phyloP scores from a whole-genome alignment of 257 asterid genomes.

The Solanum tarijense region DNA sequence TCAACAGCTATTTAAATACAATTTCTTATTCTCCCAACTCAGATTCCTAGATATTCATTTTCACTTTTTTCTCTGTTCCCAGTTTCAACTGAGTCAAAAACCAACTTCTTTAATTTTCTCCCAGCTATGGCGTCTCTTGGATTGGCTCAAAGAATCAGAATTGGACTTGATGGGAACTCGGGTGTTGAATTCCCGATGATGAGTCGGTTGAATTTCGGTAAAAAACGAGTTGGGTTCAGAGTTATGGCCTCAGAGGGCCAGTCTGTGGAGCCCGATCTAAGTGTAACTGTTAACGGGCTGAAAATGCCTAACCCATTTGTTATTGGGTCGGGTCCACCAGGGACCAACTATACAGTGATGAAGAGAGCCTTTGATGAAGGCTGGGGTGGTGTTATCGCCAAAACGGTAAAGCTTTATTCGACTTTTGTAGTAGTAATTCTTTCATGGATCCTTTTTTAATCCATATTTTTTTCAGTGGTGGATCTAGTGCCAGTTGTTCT shows the following conservation, averaged over 20 bases:
- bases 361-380: constrained; percentile 95
- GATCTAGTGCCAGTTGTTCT: not conserved
- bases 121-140: constrained; percentile 30
- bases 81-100: not conserved
- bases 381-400: constrained; percentile 98
- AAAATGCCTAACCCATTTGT: constrained; percentile 95
- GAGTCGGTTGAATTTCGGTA: not conserved
- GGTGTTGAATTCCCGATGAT: not conserved
- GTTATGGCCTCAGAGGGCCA: constrained; percentile 26
- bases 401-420: constrained; percentile 46
- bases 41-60: constrained; percentile 40
- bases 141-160: constrained; percentile 21
- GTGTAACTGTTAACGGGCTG: constrained; percentile 83
- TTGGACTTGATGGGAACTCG: not conserved
- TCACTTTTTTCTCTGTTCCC: not conserved
- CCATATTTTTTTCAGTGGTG: not conserved
- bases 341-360: constrained; percentile 91
- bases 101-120: not conserved
- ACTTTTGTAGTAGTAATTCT: not conserved
- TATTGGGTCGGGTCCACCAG: constrained; percentile 98
- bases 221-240: constrained; percentile 38
- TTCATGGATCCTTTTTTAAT: not conserved
- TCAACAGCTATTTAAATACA: not conserved
- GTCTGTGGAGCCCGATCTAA: constrained; percentile 70
- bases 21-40: not conserved